Evolutionary conservation across 441 rosid species (phyloP).

Genomic region (Croton setiger): DNA sequence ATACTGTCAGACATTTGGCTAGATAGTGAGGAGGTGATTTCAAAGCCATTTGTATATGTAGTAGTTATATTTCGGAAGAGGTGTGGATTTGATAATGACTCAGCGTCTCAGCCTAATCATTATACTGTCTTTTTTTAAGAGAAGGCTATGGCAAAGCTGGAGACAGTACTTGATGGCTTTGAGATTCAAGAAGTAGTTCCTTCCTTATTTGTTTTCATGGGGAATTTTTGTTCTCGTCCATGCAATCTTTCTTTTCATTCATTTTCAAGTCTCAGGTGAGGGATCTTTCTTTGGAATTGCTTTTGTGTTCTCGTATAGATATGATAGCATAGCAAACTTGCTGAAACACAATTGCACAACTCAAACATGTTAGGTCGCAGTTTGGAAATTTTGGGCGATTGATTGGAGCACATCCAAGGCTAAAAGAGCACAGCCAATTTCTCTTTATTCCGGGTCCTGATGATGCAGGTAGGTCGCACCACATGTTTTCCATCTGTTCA

Average conservation of each 20-base stretch:
- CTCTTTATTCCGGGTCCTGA: slow-evolving; percentile 89
- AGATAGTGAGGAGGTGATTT: slow-evolving; percentile 77
- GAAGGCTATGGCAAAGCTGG: slow-evolving; percentile 79
- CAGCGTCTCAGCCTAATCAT: slow-evolving; percentile 33
- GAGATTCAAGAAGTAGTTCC: slow-evolving; percentile 80
- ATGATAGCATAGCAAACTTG: slow-evolving; percentile 15
- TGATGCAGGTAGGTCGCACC: slow-evolving; percentile 62
- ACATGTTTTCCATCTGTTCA: background rate
- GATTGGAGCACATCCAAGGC: slow-evolving; percentile 65
- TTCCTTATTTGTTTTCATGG: slow-evolving; percentile 93
- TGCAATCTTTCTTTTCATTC: slow-evolving; percentile 79
- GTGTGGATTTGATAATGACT: background rate
- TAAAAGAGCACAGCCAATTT: slow-evolving; percentile 67
- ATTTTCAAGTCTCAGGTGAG: slow-evolving; percentile 76
- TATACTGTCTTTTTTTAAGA: slow-evolving; percentile 41
- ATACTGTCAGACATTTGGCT: slow-evolving; percentile 87
- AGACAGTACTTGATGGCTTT: slow-evolving; percentile 68
- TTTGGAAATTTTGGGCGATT: slow-evolving; percentile 76
- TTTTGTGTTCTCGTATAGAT: background rate
- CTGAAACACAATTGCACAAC: slow-evolving; percentile 4
- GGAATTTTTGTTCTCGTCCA: slow-evolving; percentile 77
- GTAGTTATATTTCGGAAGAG: background rate
- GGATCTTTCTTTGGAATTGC: slow-evolving; percentile 10
- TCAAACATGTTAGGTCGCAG: slow-evolving; percentile 43
- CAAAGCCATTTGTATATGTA: slow-evolving; percentile 6